Percentiles rank a stretch among this genome's conserved stretches.
Conservation (phyloP, 148 eudicot species). For the Cornus controversa region DNA sequence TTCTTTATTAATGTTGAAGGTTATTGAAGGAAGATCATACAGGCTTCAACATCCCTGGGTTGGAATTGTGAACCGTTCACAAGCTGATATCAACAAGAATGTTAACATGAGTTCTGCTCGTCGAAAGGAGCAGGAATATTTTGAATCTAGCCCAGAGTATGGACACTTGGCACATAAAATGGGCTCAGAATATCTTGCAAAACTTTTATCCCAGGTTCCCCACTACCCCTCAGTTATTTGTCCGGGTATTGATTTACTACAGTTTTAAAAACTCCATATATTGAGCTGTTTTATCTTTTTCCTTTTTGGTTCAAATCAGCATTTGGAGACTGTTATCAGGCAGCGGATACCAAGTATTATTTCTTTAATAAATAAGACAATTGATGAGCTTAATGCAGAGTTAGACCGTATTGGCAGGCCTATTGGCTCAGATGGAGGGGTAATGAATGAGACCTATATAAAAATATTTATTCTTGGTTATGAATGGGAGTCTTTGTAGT, state of each 20-base stretch:
- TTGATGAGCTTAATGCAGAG: slow-evolving; percentile 96
- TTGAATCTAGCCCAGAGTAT: slow-evolving; percentile 95
- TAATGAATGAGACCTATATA: slow-evolving; percentile 29
- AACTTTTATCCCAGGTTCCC: slow-evolving; percentile 79
- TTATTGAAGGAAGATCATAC: slow-evolving; percentile 96
- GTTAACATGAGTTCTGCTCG: slow-evolving; percentile 91
- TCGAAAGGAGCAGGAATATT: slow-evolving; percentile 86
- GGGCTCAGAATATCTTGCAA: slow-evolving; percentile 96
- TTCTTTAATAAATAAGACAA: slow-evolving; percentile 87
- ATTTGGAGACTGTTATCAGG: slow-evolving; percentile 90
- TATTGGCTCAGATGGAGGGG: slow-evolving; percentile 94
- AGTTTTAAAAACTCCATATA: background rate
- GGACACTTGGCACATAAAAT: slow-evolving; percentile 92
- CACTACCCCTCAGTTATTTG: background rate
- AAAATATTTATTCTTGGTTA: slow-evolving; percentile 1
- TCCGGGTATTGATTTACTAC: background rate
- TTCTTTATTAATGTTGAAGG: slow-evolving; percentile 39
- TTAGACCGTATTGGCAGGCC: slow-evolving; percentile 98
- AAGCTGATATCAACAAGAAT: slow-evolving; percentile 97
- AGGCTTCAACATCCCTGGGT: slow-evolving; percentile 98
- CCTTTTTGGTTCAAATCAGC: slow-evolving; percentile 47
- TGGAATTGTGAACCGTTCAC: slow-evolving; percentile 98
- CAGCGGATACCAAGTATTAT: slow-evolving; percentile 95
- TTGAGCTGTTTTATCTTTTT: slow-evolving; percentile 10
- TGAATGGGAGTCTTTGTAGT: background rate